Evolutionary conservation across 192 early-diverging fungal species (phyloP), one percentile per base, ranked within the genome.

Genomic region (Geranomyces michiganensis): DNA sequence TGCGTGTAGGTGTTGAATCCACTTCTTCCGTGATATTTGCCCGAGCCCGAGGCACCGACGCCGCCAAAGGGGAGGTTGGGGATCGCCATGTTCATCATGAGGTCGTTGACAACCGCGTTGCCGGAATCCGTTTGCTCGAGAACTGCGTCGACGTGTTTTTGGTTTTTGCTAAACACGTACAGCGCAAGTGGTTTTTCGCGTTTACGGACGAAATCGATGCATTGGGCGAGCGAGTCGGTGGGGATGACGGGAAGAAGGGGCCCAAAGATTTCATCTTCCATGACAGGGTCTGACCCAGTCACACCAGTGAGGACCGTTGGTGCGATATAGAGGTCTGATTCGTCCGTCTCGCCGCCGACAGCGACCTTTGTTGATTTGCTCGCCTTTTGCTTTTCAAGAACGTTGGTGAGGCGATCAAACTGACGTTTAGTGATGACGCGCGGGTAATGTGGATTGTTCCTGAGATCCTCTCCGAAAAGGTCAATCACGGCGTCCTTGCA

Each of bases 211-310:
- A 66, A 72, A 17, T 41, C 53, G 41, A 81, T 76, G 49, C 71
- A 79, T 49, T 81, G 78, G 22, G 81, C 72, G 19, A 70, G 41
- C 21, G 47, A 41, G n/a, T 77, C 77, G 46, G 78, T 61, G 56
- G 65, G 68, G 36, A 96, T 56, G 62, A 99, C 81, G 17, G 93
- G 93, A 62, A 99, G 75, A 44, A 96, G 75, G 5, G 96, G 96
- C 21, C 94, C 96, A 85, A 99, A 97, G 44, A 99, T 74, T 76
- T 99, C 96, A 26, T 89, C 88, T 24, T 81, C 56, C 94, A 96
- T 94, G 64, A 79, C 19, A 7, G 81, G 73, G 62, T 83, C 73
- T 8, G 83, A 72, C 9, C 72, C 49, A 3, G 69, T 74, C 21
- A 97, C 92, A 22, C 91, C 85, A 12, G 87, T 77, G 21, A 99